Evolutionary conservation across 257 asterid genomes (phyloP).

Genomic region (Catharanthus roseus): DNA sequence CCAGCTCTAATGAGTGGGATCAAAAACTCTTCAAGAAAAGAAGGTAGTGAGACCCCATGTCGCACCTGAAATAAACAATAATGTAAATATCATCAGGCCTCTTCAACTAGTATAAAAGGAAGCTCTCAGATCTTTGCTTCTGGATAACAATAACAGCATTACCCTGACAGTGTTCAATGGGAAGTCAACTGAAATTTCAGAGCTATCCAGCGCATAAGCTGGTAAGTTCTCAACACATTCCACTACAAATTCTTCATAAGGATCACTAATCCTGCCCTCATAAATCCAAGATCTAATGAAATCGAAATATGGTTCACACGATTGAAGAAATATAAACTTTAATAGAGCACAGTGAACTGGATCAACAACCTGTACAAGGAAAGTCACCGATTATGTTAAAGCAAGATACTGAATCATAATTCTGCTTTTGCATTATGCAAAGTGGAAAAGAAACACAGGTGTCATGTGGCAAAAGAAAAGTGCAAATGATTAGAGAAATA

Average conservation of each 20-base stretch:
- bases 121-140: conserved; percentile 19
- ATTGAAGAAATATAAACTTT: conserved; percentile 78
- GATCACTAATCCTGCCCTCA: conserved; percentile 77
- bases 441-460: background rate
- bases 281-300: conserved; percentile 94
- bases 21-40: conserved; percentile 73
- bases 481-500: background rate
- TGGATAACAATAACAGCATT: conserved; percentile 27
- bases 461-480: background rate
- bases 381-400: background rate
- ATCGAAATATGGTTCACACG: conserved; percentile 80
- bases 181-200: conserved; percentile 36
- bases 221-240: conserved; percentile 40
- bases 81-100: conserved; percentile 20
- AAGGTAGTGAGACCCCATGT: conserved; percentile 75
- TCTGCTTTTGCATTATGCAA: background rate
- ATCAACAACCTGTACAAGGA: conserved; percentile 65
- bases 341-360: conserved; percentile 72
- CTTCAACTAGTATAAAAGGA: conserved; percentile 15
- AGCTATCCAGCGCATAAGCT: conserved; percentile 25
- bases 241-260: conserved; percentile 74
- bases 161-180: conserved; percentile 72
- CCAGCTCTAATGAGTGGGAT: conserved; percentile 89
- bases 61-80: conserved; percentile 51
- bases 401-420: background rate